Evolutionary conservation across 345 rosid genomes (phyloP), one percentile per base, ranked within the genome.

Genomic region (Turritis glabra): DNA sequence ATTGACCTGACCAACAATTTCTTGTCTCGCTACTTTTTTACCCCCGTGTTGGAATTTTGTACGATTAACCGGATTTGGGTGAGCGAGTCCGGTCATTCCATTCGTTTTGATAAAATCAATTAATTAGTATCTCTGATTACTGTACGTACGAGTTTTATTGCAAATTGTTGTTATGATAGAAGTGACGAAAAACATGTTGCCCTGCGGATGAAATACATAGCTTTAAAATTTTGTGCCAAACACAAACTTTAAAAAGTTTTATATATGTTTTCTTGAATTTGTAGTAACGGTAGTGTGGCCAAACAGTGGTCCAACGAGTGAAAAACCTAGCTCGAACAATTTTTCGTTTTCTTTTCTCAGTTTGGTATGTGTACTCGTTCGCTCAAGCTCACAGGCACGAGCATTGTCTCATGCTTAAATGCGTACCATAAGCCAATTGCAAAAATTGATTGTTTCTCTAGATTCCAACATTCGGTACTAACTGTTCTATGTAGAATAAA

Each of bases 1-100:
- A 23, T 44, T 69, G 75, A 76, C 75, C 75, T 62, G 58, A 69
- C 65, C 64, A 61, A 44, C 41, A 25, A 9, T 43, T 62, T 69
- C 13, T 62, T 62, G 30, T 25, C 22, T 75, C 71, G 1, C 64
- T 57, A 53, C 75, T 54, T 61, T 68, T 76, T 69, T 70, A 68
- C 70, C 22, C 46, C 38, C 56, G 55, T 58, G 56, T 55, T 65
- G 19, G 57, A 64, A 35, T 43, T 46, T 63, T 19, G 43, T 10
- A 56, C 51, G 7, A 67, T 35, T 57, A 17, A 43, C 44, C 27
- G 21, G 69, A 43, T 64, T 64, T 12, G 64, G 22, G 43, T 32
- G 47, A 63, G 71, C 41, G 15, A 61, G 32, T 38, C 64, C 8
- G 47, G 56, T 23, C 44, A 22, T 27, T 21, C 7, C 26, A 2